phyloP scores from a whole-genome alignment of 1,139 yeast species.

The Saccharomyces hybrid region DNA sequence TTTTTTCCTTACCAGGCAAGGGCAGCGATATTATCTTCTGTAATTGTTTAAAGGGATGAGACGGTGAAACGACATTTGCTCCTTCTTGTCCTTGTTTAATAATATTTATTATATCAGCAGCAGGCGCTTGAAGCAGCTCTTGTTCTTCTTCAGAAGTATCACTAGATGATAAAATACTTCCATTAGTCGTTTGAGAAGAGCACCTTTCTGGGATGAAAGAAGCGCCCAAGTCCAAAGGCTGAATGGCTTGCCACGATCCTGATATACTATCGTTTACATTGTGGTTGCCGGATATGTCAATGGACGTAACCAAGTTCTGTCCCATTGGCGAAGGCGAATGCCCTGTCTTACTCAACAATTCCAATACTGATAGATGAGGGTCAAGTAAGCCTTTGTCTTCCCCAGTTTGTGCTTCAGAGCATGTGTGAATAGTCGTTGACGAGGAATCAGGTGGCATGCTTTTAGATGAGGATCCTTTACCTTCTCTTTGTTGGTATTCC shows the following conservation, averaged over 20 bases:
- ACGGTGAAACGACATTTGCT: background rate
- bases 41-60: background rate
- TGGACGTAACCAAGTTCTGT: constrained; percentile 2
- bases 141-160: constrained; percentile 29
- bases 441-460: background rate
- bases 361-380: constrained; percentile 28
- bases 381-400: constrained; percentile 18
- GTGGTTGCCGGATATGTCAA: constrained; percentile 3
- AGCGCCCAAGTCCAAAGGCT: constrained; percentile 15
- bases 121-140: background rate
- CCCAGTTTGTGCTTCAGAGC: background rate
- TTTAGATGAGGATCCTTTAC: background rate
- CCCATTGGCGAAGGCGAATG: constrained; percentile 3
- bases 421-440: background rate
- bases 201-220: constrained; percentile 12
- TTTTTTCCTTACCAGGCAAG: constrained; percentile 2
- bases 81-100: background rate
- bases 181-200: constrained; percentile 15
- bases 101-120: background rate
- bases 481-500: background rate
- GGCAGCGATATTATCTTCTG: constrained; percentile 2
- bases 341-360: constrained; percentile 13
- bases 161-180: constrained; percentile 25
- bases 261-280: constrained; percentile 6
- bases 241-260: constrained; percentile 27